Conservation (phyloP, 352 stramenopile genomes). For the Globisporangium cylindrosporum region DNA sequence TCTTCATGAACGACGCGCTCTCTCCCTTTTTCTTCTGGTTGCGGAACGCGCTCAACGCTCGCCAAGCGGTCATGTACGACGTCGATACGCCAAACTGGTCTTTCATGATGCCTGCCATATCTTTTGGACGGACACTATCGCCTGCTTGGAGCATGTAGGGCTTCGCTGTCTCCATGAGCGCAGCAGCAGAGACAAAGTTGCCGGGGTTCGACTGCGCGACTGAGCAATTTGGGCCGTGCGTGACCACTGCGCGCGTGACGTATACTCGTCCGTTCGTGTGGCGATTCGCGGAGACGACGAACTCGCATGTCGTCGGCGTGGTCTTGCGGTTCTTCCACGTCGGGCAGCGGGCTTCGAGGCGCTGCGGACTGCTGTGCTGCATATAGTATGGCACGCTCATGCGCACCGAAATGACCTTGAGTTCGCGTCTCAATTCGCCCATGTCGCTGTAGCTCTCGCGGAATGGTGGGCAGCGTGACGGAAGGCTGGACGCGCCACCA, state of each 20-base stretch:
- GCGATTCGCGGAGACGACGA: constrained; percentile 72
- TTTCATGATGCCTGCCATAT: constrained; percentile 83
- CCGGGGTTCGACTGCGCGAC: constrained; percentile 41
- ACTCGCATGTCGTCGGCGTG: constrained; percentile 46
- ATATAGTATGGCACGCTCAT: constrained; percentile 75
- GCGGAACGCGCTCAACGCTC: constrained; percentile 62
- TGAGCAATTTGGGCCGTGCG: constrained; percentile 44
- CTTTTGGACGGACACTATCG: constrained; percentile 61
- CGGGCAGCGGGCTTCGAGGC: constrained; percentile 70
- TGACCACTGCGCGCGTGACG: constrained; percentile 54
- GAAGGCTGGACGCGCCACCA: neutral
- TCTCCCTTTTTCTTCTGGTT: constrained; percentile 71
- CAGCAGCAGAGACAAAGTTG: constrained; percentile 57
- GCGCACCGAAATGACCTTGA: constrained; percentile 76
- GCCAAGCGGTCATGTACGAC: constrained; percentile 81
- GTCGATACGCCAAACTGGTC: constrained; percentile 75
- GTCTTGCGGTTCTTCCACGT: constrained; percentile 74
- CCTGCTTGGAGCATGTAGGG: constrained; percentile 61
- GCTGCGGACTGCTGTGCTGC: constrained; percentile 80
- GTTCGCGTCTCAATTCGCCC: constrained; percentile 64
- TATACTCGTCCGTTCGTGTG: constrained; percentile 78
- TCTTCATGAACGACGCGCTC: constrained; percentile 63
- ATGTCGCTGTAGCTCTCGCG: constrained; percentile 75
- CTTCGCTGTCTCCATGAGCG: constrained; percentile 71
- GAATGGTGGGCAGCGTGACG: constrained; percentile 46